Conservation (phyloP, 148 eudicot species). For the Arbutus unedo region DNA sequence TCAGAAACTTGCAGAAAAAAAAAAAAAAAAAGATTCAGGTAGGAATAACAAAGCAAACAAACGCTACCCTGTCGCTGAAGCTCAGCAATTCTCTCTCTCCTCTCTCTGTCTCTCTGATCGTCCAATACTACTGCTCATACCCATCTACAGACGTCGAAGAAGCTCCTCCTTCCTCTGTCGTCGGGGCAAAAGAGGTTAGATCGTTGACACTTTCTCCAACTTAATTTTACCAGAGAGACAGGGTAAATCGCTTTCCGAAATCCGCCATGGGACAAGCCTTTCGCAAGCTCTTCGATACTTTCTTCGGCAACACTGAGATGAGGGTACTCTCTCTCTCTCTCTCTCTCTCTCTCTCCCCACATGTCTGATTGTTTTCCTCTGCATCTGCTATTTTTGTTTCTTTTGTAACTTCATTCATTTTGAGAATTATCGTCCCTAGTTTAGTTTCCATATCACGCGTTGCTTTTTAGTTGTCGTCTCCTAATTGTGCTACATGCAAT, state of each 20-base stretch:
- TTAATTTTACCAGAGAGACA: slow-evolving; percentile 1
- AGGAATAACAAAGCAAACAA: background rate
- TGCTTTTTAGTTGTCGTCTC: background rate
- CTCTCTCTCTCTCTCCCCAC: background rate
- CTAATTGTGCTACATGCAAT: background rate
- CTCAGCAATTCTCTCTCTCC: background rate
- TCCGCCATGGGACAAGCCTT: slow-evolving; percentile 91
- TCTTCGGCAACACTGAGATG: slow-evolving; percentile 96
- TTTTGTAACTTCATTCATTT: background rate
- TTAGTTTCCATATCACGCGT: background rate
- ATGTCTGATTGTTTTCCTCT: background rate
- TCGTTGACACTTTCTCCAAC: background rate
- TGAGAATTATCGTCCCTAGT: background rate
- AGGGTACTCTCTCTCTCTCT: slow-evolving; percentile 36
- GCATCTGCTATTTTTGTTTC: background rate
- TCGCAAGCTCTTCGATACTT: slow-evolving; percentile 92
- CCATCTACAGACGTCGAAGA: background rate
- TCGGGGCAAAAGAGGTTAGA: background rate
- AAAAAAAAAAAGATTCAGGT: background rate
- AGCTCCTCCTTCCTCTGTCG: background rate
- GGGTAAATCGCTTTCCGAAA: slow-evolving; percentile 16
- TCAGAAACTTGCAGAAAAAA: too few relatives aligned
- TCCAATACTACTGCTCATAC: background rate
- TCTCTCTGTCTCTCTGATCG: background rate
- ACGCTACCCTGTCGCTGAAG: background rate